Base-by-base conservation (phyloP, 1,139 yeast genomes). In the Protomyces lactucae-debilis region DNA sequence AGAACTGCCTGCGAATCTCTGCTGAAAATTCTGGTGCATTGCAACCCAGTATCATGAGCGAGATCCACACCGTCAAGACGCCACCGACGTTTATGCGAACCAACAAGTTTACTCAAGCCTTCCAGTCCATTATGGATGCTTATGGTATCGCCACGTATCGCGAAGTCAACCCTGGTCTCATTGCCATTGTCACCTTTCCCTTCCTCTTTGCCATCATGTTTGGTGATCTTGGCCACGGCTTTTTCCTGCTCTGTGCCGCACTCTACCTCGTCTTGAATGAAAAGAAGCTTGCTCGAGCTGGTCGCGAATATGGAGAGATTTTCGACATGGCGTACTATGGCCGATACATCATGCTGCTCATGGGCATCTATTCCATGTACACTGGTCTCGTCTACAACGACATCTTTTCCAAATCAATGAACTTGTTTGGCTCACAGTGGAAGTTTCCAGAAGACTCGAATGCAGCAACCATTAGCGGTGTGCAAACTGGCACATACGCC, bases 161-260 rank as follows among this genome's bases (percentile, higher is more conserved):
- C 73, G 99, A 93, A 75, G 95, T 93, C 45, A 93, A 93, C 72
- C 97, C 99, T 1, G 98, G 97, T 64, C 80, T 93, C 69, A 95
- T 99, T 3, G 89, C 99, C 0, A 83, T 92, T 57, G 88, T 93
- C 43, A 93, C 99, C 0, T 93, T 93, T 78, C 99, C 99, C 14
- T 93, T 95, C 76, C 90, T 93, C 97, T 93, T 93, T 79, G 97
- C 99, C 45, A 88, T 95, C 71, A 93, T 93, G 99, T 93, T 93
- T 80, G 99, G 99, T 76, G 99, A 93, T 77, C 77, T 92, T 68
- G 99, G 99, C 3, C 99, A 93, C 75, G 99, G 99, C 18, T 79
- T 90, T 64, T 82, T 95, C 67, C 80, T 95, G 71, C 78, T 85
- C 55, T 75, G 89, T 69, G 92, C 88, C 10, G 95, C 95, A 8